These are phyloP conservation scores for Suhomyces panamericanus DNA, from an alignment of 1,139 yeast genomes.

Conservation along the genomic window DNA sequence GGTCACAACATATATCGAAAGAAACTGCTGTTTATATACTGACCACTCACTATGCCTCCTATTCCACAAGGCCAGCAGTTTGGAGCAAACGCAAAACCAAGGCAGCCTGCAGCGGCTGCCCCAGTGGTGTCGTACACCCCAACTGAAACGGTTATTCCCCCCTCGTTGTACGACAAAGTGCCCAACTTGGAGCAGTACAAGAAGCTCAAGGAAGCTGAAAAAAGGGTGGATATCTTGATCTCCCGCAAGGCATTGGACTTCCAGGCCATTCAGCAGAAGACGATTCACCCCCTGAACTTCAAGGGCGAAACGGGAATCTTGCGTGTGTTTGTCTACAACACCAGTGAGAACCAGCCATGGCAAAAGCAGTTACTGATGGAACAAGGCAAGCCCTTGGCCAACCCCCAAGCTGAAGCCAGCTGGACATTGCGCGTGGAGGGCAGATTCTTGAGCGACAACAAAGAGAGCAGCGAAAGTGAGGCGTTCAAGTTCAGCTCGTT, in stretches of 20 bases:
- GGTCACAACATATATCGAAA: background rate
- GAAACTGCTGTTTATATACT: conserved; percentile 3
- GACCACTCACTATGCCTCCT: conserved; percentile 9
- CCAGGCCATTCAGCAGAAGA: conserved; percentile 65
- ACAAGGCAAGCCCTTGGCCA: conserved; percentile 23
- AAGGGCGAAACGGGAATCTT: conserved; percentile 56
- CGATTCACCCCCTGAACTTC: conserved; percentile 44
- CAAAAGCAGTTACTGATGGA: conserved; percentile 51
- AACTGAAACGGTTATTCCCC: conserved; percentile 69
- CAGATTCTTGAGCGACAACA: conserved; percentile 49
- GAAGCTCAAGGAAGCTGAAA: conserved; percentile 73
- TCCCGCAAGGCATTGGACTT: conserved; percentile 83
- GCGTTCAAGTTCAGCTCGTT: conserved; percentile 67
- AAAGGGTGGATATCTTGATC: conserved; percentile 73
- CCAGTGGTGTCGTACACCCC: conserved; percentile 58
- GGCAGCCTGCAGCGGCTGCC: conserved; percentile 37
- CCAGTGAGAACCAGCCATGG: conserved; percentile 90
- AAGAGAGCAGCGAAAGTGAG: conserved; percentile 28
- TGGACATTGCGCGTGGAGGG: conserved; percentile 95
- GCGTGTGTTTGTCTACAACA: conserved; percentile 81
- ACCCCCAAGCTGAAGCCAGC: conserved; percentile 44
- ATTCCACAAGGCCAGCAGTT: conserved; percentile 11
- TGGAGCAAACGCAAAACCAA: conserved; percentile 24
- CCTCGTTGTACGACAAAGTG: conserved; percentile 56
- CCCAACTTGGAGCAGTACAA: conserved; percentile 77